Percentiles rank a stretch among this genome's conserved stretches.
Conservation (phyloP, 1,284 basidiomycete species). For the Ganoderma resinaceum region DNA sequence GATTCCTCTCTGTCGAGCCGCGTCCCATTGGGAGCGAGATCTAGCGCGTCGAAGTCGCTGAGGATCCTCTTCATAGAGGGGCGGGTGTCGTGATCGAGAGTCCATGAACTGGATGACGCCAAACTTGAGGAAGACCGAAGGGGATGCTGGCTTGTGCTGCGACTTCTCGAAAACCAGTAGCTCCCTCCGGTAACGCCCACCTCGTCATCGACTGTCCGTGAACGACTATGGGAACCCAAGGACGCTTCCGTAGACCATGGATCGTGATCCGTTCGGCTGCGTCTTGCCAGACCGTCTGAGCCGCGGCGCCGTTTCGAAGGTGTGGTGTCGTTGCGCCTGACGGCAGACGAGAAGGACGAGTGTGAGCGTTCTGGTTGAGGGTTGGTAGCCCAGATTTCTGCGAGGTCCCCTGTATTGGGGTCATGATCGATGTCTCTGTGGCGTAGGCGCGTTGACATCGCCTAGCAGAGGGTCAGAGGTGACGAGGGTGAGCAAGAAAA, state of each 20-base stretch:
- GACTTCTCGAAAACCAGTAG: slow-evolving; percentile 22
- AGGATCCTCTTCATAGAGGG: slow-evolving; percentile 41
- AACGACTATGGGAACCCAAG: slow-evolving; percentile 32
- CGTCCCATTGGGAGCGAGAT: neutral
- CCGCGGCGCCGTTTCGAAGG: slow-evolving; percentile 38
- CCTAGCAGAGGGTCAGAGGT: neutral
- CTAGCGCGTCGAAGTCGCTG: slow-evolving; percentile 27
- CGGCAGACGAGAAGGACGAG: slow-evolving; percentile 39
- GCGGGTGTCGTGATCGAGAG: slow-evolving; percentile 37
- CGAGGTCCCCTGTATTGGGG: slow-evolving; percentile 2
- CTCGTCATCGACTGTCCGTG: slow-evolving; percentile 35
- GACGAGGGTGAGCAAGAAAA: neutral
- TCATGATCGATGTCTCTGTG: slow-evolving; percentile 7
- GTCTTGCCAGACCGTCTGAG: slow-evolving; percentile 34
- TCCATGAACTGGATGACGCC: slow-evolving; percentile 27
- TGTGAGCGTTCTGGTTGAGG: slow-evolving; percentile 33
- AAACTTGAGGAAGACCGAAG: slow-evolving; percentile 22
- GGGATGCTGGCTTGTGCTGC: slow-evolving; percentile 26
- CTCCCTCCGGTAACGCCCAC: slow-evolving; percentile 20
- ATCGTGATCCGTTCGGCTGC: slow-evolving; percentile 37
- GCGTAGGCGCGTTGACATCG: slow-evolving; percentile 8
- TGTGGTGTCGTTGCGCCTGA: slow-evolving; percentile 34
- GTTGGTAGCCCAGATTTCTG: slow-evolving; percentile 19
- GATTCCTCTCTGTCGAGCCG: neutral
- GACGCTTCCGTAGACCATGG: slow-evolving; percentile 25